Evolutionary conservation across 768 basidiomycete species (phyloP).

Genomic region (Boletus reticulatus): DNA sequence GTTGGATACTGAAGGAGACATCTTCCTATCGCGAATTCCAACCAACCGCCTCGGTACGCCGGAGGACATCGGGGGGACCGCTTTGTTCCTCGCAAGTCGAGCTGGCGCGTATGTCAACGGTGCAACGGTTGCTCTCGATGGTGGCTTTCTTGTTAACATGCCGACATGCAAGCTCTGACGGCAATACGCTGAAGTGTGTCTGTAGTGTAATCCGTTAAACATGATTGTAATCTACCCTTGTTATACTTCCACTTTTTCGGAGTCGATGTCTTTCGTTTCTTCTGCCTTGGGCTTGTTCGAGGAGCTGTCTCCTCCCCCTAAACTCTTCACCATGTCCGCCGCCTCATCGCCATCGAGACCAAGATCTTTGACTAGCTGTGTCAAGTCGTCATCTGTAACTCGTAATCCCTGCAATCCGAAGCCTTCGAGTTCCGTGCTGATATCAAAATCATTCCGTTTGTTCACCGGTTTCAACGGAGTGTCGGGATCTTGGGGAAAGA

Average conservation of each 20-base stretch:
- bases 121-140: constrained; percentile 60
- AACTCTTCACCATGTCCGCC: constrained; percentile 66
- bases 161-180: constrained; percentile 32
- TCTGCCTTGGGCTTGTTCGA: constrained; percentile 9
- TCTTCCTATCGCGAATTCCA: constrained; percentile 44
- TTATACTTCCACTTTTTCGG: not conserved
- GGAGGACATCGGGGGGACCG: constrained; percentile 64
- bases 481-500: constrained; percentile 42
- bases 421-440: constrained; percentile 65
- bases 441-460: constrained; percentile 59
- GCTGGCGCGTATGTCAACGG: constrained; percentile 65
- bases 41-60: constrained; percentile 55
- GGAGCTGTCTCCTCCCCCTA: constrained; percentile 36
- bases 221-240: not conserved
- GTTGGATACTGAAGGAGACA: constrained; percentile 43
- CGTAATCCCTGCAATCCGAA: constrained; percentile 75
- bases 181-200: not conserved
- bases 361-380: constrained; percentile 67
- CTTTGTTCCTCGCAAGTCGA: constrained; percentile 57
- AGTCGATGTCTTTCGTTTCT: not conserved
- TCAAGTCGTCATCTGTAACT: constrained; percentile 73
- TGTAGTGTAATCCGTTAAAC: not conserved
- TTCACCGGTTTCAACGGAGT: constrained; percentile 57
- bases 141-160: constrained; percentile 50
- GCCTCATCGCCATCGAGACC: constrained; percentile 79